phyloP scores from a whole-genome alignment of 257 asterid species.

The Nicotiana obtusifolia region DNA sequence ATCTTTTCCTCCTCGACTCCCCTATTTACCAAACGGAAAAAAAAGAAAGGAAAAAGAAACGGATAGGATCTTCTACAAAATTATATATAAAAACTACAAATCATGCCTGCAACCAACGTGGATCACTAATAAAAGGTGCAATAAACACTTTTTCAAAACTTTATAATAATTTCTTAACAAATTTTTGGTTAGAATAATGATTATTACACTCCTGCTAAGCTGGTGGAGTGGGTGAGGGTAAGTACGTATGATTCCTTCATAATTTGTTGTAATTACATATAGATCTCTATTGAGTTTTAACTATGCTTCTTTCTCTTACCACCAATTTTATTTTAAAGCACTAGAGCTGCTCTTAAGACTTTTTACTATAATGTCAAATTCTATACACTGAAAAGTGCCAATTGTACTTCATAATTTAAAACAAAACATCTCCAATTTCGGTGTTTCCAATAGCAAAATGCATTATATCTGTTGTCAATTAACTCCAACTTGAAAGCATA shows the following conservation, averaged over 20 bases:
- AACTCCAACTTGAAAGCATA: no score
- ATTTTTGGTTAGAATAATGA: neutral
- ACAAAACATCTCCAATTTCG: neutral
- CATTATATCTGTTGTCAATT: no score
- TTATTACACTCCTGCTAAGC: neutral
- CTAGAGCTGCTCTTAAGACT: neutral
- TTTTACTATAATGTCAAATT: neutral
- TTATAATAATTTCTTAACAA: neutral
- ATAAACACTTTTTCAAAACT: neutral
- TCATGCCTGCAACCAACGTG: neutral
- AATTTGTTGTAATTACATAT: neutral
- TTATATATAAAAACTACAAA: neutral
- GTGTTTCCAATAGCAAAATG: no score
- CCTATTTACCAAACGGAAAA: neutral
- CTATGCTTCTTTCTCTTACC: neutral
- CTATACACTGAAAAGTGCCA: neutral
- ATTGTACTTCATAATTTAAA: neutral
- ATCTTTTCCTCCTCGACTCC: neutral
- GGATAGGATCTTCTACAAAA: neutral
- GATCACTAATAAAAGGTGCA: neutral
- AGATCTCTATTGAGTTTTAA: neutral
- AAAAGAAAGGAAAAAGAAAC: neutral
- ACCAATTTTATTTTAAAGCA: neutral
- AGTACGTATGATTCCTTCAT: neutral
- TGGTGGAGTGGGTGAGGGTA: constrained; percentile 4